Conservation (phyloP, 306 rosid species). For the Nissolia schottii region DNA sequence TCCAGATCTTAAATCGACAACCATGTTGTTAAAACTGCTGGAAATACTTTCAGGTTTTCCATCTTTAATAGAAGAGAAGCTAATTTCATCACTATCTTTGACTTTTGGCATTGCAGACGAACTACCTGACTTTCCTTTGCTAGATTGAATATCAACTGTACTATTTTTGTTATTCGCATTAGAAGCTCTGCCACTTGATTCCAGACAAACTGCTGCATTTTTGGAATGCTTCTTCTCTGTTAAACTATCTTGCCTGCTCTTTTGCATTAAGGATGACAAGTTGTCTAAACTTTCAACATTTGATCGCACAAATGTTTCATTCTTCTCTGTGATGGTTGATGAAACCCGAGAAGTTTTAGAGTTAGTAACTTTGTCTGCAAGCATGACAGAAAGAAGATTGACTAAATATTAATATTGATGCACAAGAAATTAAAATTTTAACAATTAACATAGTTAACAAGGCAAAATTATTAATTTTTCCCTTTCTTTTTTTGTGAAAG, state of each 20-base stretch:
- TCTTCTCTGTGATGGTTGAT: slow-evolving; percentile 34
- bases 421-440: slow-evolving; percentile 2
- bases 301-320: slow-evolving; percentile 26
- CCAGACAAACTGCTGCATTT: slow-evolving; percentile 10
- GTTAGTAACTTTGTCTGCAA: slow-evolving; percentile 44
- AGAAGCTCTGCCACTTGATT: slow-evolving; percentile 32
- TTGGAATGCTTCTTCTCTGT: slow-evolving; percentile 27
- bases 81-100: slow-evolving; percentile 34
- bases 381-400: slow-evolving; percentile 12
- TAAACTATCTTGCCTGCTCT: slow-evolving; percentile 21
- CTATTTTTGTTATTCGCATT: slow-evolving; percentile 31
- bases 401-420: not conserved
- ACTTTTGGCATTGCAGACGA: slow-evolving; percentile 44
- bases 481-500: slow-evolving; percentile 5
- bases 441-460: slow-evolving; percentile 1
- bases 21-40: slow-evolving; percentile 37
- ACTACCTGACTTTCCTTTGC: slow-evolving; percentile 36
- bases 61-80: slow-evolving; percentile 38
- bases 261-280: slow-evolving; percentile 34
- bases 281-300: slow-evolving; percentile 39
- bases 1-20: slow-evolving; percentile 48
- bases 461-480: not conserved
- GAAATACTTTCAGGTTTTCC: slow-evolving; percentile 46
- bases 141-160: slow-evolving; percentile 24
- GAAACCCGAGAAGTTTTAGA: slow-evolving; percentile 39